Evolutionary conservation across 148 eudicot genomes (phyloP).

Genomic region (Rhododendron simsii): DNA sequence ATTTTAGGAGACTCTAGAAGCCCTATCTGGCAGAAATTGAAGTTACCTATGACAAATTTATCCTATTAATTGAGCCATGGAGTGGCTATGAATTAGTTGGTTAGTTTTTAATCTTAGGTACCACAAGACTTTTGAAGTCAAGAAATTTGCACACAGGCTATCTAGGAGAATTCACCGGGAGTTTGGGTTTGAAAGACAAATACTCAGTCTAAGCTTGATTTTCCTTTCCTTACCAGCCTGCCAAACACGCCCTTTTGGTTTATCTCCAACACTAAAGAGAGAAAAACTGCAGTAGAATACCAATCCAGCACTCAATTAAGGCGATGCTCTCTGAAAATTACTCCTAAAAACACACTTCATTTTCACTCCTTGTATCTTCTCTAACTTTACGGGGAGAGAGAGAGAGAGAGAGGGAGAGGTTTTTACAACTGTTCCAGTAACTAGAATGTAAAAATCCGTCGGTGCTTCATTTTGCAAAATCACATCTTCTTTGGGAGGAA

Average conservation of each 20-base stretch:
- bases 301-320: neutral
- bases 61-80: neutral
- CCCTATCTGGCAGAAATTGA: neutral
- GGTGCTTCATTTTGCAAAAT: constrained; percentile 90
- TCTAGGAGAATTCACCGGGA: neutral
- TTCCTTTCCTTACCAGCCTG: neutral
- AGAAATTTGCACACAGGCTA: neutral
- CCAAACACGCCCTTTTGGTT: neutral
- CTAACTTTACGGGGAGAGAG: neutral
- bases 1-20: neutral
- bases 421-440: constrained; percentile 70
- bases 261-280: neutral
- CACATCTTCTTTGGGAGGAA: constrained; percentile 86
- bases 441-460: constrained; percentile 70
- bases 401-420: neutral
- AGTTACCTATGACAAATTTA: neutral
- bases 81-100: neutral
- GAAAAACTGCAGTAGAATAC: neutral
- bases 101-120: neutral
- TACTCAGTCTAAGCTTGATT: neutral
- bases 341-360: neutral
- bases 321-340: neutral
- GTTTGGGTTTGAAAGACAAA: neutral
- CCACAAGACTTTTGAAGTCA: neutral
- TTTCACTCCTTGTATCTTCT: neutral